Conservation (phyloP, 2,329 filamentous ascomycete species). For the Exserohilum rostratum region DNA sequence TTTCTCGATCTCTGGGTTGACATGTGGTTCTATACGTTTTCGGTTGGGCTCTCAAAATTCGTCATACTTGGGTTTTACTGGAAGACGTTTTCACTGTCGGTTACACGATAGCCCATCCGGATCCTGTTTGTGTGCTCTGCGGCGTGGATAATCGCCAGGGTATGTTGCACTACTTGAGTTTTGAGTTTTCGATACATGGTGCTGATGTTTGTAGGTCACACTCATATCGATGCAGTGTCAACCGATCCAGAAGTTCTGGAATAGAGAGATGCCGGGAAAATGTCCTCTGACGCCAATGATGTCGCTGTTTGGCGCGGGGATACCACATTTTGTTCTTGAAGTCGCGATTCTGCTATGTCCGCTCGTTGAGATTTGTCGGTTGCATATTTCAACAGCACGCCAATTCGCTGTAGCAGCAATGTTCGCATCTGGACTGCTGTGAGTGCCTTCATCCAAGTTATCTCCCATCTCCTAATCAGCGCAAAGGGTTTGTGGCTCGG, state of each 20-base stretch:
- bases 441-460: not conserved
- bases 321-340: conserved; percentile 33
- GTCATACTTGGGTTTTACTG: conserved; percentile 32
- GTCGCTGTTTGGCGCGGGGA: conserved; percentile 21
- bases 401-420: conserved; percentile 28
- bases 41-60: conserved; percentile 30
- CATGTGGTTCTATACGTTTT: conserved; percentile 35
- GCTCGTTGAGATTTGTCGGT: conserved; percentile 23
- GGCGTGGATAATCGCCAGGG: conserved; percentile 25
- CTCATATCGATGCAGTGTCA: conserved; percentile 27
- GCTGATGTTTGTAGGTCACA: conserved; percentile 10
- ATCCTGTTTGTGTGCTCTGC: conserved; percentile 19
- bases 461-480: not conserved
- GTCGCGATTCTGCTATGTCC: conserved; percentile 29
- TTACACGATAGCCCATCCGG: conserved; percentile 27
- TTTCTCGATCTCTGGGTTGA: conserved; percentile 29
- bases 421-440: conserved; percentile 26
- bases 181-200: too few species aligned
- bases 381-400: conserved; percentile 21
- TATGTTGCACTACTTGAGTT: too few species aligned
- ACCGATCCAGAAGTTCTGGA: conserved; percentile 29
- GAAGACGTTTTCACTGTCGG: conserved; percentile 26
- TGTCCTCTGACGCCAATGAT: conserved; percentile 29
- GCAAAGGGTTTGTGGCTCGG: conserved; percentile 25
- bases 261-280: conserved; percentile 16